Evolutionary conservation across 352 stramenopile genomes (phyloP).

Genomic region (Phytophthora pluvialis): DNA sequence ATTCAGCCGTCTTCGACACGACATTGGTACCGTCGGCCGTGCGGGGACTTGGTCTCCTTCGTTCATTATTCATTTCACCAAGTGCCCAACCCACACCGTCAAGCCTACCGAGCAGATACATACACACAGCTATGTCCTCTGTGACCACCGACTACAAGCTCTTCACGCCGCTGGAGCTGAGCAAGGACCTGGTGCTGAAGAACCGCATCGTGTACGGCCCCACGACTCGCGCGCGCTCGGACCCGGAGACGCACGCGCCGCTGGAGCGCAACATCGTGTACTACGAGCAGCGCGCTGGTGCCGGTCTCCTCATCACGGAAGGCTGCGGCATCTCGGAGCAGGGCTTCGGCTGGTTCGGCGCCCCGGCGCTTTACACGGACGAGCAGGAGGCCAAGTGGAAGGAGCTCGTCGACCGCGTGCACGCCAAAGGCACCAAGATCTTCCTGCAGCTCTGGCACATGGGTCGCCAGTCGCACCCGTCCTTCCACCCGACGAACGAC

Average conservation of each 20-base stretch:
- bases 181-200: constrained; percentile 17
- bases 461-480: constrained; percentile 19
- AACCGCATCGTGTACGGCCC: constrained; percentile 28
- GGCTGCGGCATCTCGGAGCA: constrained; percentile 22
- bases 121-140: constrained; percentile 1
- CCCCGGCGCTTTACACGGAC: constrained; percentile 15
- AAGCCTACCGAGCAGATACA: neutral
- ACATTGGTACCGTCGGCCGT: neutral
- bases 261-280: constrained; percentile 19
- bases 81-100: constrained; percentile 1
- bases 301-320: constrained; percentile 23
- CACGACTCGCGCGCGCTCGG: constrained; percentile 15
- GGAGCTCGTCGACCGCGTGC: constrained; percentile 11
- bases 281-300: constrained; percentile 20
- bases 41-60: neutral
- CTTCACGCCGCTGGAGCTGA: constrained; percentile 21
- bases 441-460: constrained; percentile 30
- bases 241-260: constrained; percentile 10
- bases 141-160: constrained; percentile 21
- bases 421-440: constrained; percentile 20
- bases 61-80: constrained; percentile 16
- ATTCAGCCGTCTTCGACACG: neutral
- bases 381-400: constrained; percentile 21
- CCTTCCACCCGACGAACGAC: constrained; percentile 13
- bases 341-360: constrained; percentile 17